Base-by-base conservation (phyloP, 257 asterid genomes). In the Scutellaria galericulata region DNA sequence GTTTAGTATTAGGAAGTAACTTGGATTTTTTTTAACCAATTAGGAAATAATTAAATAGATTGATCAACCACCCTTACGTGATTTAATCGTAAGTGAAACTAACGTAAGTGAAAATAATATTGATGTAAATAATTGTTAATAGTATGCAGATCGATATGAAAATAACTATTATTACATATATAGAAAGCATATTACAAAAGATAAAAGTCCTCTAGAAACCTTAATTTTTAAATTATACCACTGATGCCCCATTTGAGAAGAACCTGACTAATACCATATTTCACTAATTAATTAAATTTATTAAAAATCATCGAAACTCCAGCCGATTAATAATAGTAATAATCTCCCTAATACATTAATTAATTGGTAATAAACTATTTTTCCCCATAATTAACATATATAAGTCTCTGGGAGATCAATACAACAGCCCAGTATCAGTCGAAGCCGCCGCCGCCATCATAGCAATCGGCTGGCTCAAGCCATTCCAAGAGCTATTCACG, bases 391-490 rank as follows among this genome's bases (percentile, higher is more conserved):
- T 61, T n/a, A 24, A 65, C 9, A 13, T 63, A n/a, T 40, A 50
- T 60, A 59, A 44, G 48, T 45, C 52, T 41, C n/a, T 14, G 63
- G 37, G 61, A 31, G 7, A 53, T 83, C 83, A 85, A 61, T 74
- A 77, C 59, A 74, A 72, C 69, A 85, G 77, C 64, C 78, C 77
- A 8, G 80, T 44, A 72, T 88, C 92, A 15, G 88, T 86, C 63
- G 84, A 76, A 45, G 96, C 86, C 85, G 86, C 73, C 85, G 86
- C 73, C 67, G 95, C 84, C 90, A 73, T 74, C 81, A 64, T 64
- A 20, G 74, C 77, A 0, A 86, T 79, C 64, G 92, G 94, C 80
- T 85, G 96, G 75, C 86, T 84, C 42, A 76, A 44, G 46, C 87
- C 77, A 44, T 80, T 89, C 96, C 96, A 89, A 2, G 83, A 66